phyloP scores from a whole-genome alignment of 1,284 basidiomycete species.

The Macrocystidia cucumis region DNA sequence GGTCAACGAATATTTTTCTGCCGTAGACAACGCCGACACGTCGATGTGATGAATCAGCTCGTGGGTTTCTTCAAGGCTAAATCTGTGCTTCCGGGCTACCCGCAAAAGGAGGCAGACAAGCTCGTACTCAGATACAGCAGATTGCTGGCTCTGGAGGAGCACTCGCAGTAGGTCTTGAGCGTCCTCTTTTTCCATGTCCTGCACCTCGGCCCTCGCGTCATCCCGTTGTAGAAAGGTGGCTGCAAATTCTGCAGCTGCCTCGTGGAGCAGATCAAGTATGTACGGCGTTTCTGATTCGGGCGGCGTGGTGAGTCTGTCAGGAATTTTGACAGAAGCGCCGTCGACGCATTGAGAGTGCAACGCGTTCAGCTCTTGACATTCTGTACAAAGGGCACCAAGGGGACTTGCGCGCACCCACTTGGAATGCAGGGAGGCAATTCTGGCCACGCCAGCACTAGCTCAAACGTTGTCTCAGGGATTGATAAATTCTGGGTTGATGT shows the following conservation, averaged over 20 bases:
- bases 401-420: slow-evolving; percentile 50
- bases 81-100: slow-evolving; percentile 32
- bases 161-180: slow-evolving; percentile 31
- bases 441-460: slow-evolving; percentile 44
- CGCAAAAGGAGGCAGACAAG: slow-evolving; percentile 40
- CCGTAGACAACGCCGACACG: slow-evolving; percentile 41
- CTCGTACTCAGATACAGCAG: slow-evolving; percentile 51
- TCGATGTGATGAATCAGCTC: slow-evolving; percentile 43
- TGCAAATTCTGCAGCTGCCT: slow-evolving; percentile 37
- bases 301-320: slow-evolving; percentile 39
- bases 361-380: slow-evolving; percentile 64
- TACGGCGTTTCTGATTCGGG: slow-evolving; percentile 36
- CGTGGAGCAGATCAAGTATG: slow-evolving; percentile 44
- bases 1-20: slow-evolving; percentile 45
- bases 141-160: slow-evolving; percentile 40
- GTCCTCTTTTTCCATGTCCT: slow-evolving; percentile 21
- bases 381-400: slow-evolving; percentile 47
- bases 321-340: slow-evolving; percentile 50
- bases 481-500: slow-evolving; percentile 1
- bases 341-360: slow-evolving; percentile 62
- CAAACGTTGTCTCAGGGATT: neutral
- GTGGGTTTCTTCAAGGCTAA: slow-evolving; percentile 26
- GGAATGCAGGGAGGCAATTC: slow-evolving; percentile 44
- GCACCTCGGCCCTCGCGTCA: slow-evolving; percentile 16
- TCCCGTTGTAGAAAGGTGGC: slow-evolving; percentile 26